These are phyloP conservation scores for Sporothrix curviconia DNA, from an alignment of 2,329 filamentous ascomycete species.

Conservation along the genomic window DNA sequence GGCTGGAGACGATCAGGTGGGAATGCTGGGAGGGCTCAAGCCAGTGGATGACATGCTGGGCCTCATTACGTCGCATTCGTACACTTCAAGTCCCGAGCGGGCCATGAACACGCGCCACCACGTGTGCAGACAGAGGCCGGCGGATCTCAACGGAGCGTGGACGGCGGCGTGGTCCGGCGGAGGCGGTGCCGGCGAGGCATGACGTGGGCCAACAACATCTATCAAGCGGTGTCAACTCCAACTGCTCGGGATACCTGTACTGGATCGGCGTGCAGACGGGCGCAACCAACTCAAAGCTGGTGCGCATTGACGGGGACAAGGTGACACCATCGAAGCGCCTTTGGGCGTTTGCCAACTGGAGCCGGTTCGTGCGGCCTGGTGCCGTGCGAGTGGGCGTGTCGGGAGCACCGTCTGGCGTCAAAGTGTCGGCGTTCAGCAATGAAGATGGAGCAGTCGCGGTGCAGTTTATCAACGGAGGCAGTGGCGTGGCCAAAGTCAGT, in stretches of 20 bases:
- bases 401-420: slow-evolving; percentile 18
- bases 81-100: slow-evolving; percentile 30
- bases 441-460: slow-evolving; percentile 28
- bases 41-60: slow-evolving; percentile 31
- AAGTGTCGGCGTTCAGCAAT: slow-evolving; percentile 29
- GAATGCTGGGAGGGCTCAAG: slow-evolving; percentile 29
- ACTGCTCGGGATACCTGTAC: slow-evolving; percentile 40
- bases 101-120: slow-evolving; percentile 32
- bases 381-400: slow-evolving; percentile 24
- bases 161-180: slow-evolving; percentile 34
- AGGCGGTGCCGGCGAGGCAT: slow-evolving; percentile 33
- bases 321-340: slow-evolving; percentile 23
- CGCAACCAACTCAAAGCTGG: slow-evolving; percentile 25
- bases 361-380: slow-evolving; percentile 26
- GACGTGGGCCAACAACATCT: slow-evolving; percentile 41
- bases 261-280: slow-evolving; percentile 30
- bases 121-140: slow-evolving; percentile 41
- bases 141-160: slow-evolving; percentile 31
- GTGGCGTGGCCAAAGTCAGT: slow-evolving; percentile 8
- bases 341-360: slow-evolving; percentile 28
- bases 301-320: slow-evolving; percentile 19
- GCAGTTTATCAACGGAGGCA: slow-evolving; percentile 25
- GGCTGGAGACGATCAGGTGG: slow-evolving; percentile 34
- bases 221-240: slow-evolving; percentile 36
- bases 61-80: slow-evolving; percentile 35